A percentile compares a stretch with the other conserved stretches of the same genome.
phyloP scores from a whole-genome alignment of 2,329 filamentous ascomycete species.

The Acrocalymma vagum region DNA sequence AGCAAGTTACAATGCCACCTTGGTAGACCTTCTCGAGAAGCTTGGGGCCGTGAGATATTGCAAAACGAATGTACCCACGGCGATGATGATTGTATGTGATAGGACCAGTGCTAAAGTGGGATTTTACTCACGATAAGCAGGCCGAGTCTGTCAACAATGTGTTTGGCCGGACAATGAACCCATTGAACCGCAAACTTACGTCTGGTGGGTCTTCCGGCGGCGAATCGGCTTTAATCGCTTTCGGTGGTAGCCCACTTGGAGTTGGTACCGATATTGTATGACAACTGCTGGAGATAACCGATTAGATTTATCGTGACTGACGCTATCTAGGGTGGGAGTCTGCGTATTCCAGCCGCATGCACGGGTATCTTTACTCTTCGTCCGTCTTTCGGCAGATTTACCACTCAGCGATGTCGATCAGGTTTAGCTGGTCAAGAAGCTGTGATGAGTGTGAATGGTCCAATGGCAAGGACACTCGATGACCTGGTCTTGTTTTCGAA shows the following conservation, averaged over 20 bases:
- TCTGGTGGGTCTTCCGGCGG: constrained; percentile 74
- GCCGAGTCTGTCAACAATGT: constrained; percentile 72
- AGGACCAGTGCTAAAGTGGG: neutral
- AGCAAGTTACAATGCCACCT: constrained; percentile 61
- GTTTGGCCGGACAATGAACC: constrained; percentile 70
- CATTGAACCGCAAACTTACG: constrained; percentile 66
- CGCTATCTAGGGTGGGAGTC: constrained; percentile 54
- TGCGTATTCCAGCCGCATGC: constrained; percentile 65
- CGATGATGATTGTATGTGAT: constrained; percentile 67
- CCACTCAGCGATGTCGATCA: constrained; percentile 62
- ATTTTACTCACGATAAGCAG: constrained; percentile 19
- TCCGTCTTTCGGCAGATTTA: constrained; percentile 67
- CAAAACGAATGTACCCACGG: constrained; percentile 75
- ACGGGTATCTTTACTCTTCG: constrained; percentile 66
- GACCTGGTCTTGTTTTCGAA: constrained; percentile 58
- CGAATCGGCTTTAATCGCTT: constrained; percentile 69
- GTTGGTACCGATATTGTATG: constrained; percentile 70
- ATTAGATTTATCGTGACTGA: constrained; percentile 18
- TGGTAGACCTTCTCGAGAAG: constrained; percentile 66
- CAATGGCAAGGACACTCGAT: constrained; percentile 64
- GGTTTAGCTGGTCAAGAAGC: constrained; percentile 72
- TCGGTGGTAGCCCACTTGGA: constrained; percentile 68
- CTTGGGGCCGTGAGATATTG: constrained; percentile 73
- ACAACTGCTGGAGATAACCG: too few species aligned
- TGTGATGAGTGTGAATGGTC: constrained; percentile 70